Evolutionary conservation across 2,329 filamentous ascomycete genomes (phyloP).

Genomic region (Epichloe hybrida): DNA sequence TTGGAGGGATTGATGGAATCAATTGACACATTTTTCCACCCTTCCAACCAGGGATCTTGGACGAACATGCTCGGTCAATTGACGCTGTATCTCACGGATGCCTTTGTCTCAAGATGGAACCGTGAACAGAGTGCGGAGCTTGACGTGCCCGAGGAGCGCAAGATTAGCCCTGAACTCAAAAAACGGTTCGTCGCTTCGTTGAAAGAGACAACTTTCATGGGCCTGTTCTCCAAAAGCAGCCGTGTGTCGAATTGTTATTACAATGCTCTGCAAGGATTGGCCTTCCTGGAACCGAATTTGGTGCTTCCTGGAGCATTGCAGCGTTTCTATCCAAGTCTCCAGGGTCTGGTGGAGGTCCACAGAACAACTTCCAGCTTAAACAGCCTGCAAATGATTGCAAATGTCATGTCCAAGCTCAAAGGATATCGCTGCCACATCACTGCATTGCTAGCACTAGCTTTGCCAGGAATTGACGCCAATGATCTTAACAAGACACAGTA

Average conservation of each 20-base stretch:
- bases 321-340: constrained; percentile 91
- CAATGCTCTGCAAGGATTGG: constrained; percentile 75
- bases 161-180: constrained; percentile 70
- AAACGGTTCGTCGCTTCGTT: constrained; percentile 79
- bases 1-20: constrained; percentile 88
- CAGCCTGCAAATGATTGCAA: constrained; percentile 81
- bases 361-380: constrained; percentile 87
- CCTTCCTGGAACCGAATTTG: constrained; percentile 80
- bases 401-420: constrained; percentile 82
- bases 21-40: constrained; percentile 96
- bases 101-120: constrained; percentile 97
- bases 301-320: constrained; percentile 89
- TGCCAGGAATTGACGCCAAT: constrained; percentile 95
- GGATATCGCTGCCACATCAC: constrained; percentile 96
- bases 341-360: constrained; percentile 93
- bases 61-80: constrained; percentile 81
- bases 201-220: constrained; percentile 93
- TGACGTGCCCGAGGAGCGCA: constrained; percentile 67
- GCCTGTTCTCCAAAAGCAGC: constrained; percentile 88
- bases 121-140: constrained; percentile 86
- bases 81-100: constrained; percentile 83
- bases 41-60: constrained; percentile 89
- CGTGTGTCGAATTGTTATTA: constrained; percentile 87
- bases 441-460: constrained; percentile 75
- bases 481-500: constrained; percentile 94